Percentiles rank a stretch among this genome's conserved stretches.
Conservation (phyloP, 805 yeast species). For the baker's yeast (Saccharomyces cerevisiae) region DNA sequence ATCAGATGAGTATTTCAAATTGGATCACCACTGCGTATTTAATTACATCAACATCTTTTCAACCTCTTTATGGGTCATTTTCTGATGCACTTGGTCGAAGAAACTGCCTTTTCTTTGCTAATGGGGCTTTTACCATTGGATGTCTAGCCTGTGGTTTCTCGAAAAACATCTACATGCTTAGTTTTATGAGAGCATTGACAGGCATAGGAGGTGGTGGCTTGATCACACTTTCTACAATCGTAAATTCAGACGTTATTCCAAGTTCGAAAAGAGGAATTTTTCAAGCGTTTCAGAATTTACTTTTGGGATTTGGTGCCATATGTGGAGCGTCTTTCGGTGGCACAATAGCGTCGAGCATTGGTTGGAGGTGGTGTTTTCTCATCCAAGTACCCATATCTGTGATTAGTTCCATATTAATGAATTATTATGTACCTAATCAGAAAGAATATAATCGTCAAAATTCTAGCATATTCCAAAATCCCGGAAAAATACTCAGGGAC, state of each 20-base stretch:
- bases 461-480: background rate
- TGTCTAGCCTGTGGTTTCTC: slow-evolving; percentile 34
- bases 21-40: slow-evolving; percentile 39
- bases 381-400: slow-evolving; percentile 31
- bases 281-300: slow-evolving; percentile 35
- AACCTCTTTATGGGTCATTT: slow-evolving; percentile 36
- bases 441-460: slow-evolving; percentile 12
- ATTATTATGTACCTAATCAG: slow-evolving; percentile 27
- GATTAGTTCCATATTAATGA: slow-evolving; percentile 26
- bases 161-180: slow-evolving; percentile 22
- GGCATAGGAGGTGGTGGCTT: slow-evolving; percentile 40
- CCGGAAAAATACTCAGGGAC: slow-evolving; percentile 10
- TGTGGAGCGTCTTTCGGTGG: slow-evolving; percentile 37
- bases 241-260: slow-evolving; percentile 34
- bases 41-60: slow-evolving; percentile 36
- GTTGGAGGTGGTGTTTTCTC: slow-evolving; percentile 37
- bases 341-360: slow-evolving; percentile 27
- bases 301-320: slow-evolving; percentile 33
- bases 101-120: slow-evolving; percentile 31
- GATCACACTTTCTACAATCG: slow-evolving; percentile 32
- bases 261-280: slow-evolving; percentile 33
- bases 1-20: slow-evolving; percentile 31
- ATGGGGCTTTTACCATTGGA: slow-evolving; percentile 29
- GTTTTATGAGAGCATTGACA: slow-evolving; percentile 32
- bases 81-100: slow-evolving; percentile 35